These are phyloP conservation scores for Glarea lozoyensis DNA, from an alignment of 495 filamentous ascomycete species.

Conservation along the genomic window DNA sequence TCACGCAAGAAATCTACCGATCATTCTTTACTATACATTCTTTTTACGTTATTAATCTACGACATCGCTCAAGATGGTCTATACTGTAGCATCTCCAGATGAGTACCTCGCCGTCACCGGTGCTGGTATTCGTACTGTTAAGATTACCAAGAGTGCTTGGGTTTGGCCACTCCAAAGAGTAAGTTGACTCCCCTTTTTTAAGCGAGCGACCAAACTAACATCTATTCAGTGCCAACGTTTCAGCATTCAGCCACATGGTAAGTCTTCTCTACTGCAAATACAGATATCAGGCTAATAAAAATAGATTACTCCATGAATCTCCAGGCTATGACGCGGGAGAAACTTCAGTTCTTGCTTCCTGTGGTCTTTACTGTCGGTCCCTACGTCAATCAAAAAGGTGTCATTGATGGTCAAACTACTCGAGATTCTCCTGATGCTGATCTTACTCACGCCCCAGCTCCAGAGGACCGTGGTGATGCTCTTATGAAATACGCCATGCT, in stretches of 20 bases:
- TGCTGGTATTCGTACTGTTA: conserved; percentile 58
- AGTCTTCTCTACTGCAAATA: too few relatives aligned
- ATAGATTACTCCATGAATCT: conserved; percentile 66
- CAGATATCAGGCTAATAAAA: too few relatives aligned
- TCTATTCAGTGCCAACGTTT: conserved; percentile 30
- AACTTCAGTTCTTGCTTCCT: conserved; percentile 67
- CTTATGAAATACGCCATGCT: conserved; percentile 72
- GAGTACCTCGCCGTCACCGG: conserved; percentile 78
- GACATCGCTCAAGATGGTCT: conserved; percentile 17
- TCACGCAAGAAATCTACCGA: too few relatives aligned
- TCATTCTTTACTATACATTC: too few relatives aligned
- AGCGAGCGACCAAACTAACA: background rate
- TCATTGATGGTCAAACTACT: conserved; percentile 1
- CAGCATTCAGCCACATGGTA: conserved; percentile 64
- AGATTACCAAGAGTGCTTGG: conserved; percentile 64
- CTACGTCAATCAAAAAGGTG: conserved; percentile 47
- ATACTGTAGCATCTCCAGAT: conserved; percentile 15
- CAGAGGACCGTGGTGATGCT: conserved; percentile 28
- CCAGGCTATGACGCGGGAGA: conserved; percentile 79
- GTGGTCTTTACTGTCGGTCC: conserved; percentile 83
- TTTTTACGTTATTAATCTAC: too few relatives aligned
- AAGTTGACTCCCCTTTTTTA: conserved; percentile 2
- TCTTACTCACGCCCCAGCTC: conserved; percentile 31
- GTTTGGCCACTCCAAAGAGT: conserved; percentile 56
- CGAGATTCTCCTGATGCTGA: conserved; percentile 9